A percentile compares a stretch with the other conserved stretches of the same genome.
These are phyloP conservation scores for Chaetomium olivaceum DNA, from an alignment of 2,329 filamentous ascomycete genomes.

Conservation along the genomic window DNA sequence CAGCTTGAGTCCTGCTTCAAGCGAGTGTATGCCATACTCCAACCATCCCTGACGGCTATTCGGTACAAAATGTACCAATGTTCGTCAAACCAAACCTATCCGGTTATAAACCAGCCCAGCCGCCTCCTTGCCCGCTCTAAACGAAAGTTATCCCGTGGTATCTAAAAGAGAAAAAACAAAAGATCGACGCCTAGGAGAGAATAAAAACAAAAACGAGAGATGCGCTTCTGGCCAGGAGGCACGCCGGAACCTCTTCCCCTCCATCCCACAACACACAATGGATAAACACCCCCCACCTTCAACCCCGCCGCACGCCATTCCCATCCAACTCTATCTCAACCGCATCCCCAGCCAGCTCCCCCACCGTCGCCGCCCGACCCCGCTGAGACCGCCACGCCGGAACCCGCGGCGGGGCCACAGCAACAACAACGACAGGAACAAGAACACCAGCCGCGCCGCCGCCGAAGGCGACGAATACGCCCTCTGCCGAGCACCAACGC, in stretches of 20 bases:
- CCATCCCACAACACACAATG: not conserved
- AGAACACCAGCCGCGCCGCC: not conserved
- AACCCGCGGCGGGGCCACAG: not conserved
- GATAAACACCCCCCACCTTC: not conserved
- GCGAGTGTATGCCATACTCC: not conserved
- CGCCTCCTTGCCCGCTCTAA: not conserved
- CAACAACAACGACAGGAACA: not conserved
- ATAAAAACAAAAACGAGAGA: not conserved
- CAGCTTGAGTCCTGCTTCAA: not conserved
- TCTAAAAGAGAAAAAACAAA: not conserved
- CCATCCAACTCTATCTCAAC: not conserved
- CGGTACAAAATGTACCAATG: not conserved
- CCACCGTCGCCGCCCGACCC: not conserved
- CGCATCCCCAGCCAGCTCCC: conserved; percentile 11
- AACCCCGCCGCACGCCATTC: not conserved
- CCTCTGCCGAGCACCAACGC: not conserved
- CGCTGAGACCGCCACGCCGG: not conserved
- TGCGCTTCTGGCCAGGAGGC: not conserved
- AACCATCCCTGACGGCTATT: not conserved
- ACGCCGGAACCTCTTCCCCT: not conserved
- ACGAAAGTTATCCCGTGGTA: conserved; percentile 9
- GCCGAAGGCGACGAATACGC: not conserved
- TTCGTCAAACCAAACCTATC: not conserved
- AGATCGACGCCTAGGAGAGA: not conserved
- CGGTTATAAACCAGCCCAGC: not conserved